A percentile compares a stretch with the other conserved stretches of the same genome.
These are phyloP conservation scores for Fusarium domesticum DNA, from an alignment of 2,329 filamentous ascomycete species.

Conservation along the genomic window DNA sequence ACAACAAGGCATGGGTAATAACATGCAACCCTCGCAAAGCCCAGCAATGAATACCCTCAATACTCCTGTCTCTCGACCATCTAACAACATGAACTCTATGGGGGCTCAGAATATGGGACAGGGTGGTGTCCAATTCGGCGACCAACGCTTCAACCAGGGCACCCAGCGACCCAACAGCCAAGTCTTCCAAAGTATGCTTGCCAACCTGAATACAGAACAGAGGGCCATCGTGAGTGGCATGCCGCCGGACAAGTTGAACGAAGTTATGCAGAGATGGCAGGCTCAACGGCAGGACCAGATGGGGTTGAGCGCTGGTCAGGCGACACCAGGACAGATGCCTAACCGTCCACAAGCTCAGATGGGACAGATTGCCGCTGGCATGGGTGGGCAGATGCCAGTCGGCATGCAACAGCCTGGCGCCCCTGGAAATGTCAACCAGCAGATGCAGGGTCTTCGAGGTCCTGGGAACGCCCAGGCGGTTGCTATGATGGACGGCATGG, in stretches of 20 bases:
- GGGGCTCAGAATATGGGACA: constrained; percentile 44
- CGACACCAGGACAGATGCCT: constrained; percentile 33
- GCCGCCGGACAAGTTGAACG: constrained; percentile 49
- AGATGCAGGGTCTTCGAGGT: constrained; percentile 30
- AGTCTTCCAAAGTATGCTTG: constrained; percentile 42
- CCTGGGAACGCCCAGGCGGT: constrained; percentile 35
- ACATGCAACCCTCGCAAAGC: constrained; percentile 53
- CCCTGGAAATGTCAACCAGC: constrained; percentile 27
- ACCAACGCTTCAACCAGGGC: constrained; percentile 52
- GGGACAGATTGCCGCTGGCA: constrained; percentile 33
- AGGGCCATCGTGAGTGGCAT: constrained; percentile 43
- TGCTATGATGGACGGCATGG: constrained; percentile 47
- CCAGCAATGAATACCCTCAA: constrained; percentile 59
- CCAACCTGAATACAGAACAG: constrained; percentile 46
- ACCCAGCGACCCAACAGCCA: constrained; percentile 46
- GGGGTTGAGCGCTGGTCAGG: constrained; percentile 33
- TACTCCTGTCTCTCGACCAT: constrained; percentile 46
- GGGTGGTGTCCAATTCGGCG: constrained; percentile 47
- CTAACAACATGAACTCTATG: constrained; percentile 43
- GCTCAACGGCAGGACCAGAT: constrained; percentile 36
- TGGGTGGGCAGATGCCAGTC: constrained; percentile 30
- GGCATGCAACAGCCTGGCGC: constrained; percentile 32
- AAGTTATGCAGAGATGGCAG: constrained; percentile 51
- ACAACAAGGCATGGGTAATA: constrained; percentile 51
- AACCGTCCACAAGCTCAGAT: constrained; percentile 32